phyloP scores from a whole-genome alignment of 306 rosid species.

The Herpetospermum pedunculosum region DNA sequence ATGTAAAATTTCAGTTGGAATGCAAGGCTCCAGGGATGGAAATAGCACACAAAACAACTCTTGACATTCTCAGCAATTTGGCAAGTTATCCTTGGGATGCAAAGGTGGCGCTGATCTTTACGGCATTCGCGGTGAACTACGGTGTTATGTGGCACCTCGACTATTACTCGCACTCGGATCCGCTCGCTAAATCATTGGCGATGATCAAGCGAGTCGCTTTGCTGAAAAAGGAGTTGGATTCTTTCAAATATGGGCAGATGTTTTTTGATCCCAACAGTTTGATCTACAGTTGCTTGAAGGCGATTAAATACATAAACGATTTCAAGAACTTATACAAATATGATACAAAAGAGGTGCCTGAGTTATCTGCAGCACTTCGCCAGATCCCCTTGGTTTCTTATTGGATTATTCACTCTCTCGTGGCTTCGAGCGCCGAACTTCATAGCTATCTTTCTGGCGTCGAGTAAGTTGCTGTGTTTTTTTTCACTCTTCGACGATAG shows the following conservation, averaged over 20 bases:
- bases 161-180: not conserved
- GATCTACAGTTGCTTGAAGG: not conserved
- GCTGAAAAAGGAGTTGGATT: not conserved
- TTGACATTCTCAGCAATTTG: not conserved
- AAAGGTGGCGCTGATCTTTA: not conserved
- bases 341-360: constrained; percentile 1
- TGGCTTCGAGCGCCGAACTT: constrained; percentile 1
- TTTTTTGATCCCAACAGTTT: not conserved
- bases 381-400: constrained; percentile 3
- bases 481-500: not conserved
- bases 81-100: not conserved
- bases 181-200: constrained; percentile 6
- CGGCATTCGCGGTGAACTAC: not conserved
- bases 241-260: not conserved
- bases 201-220: not conserved
- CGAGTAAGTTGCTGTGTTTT: not conserved
- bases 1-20: not conserved
- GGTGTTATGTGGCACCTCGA: constrained; percentile 7
- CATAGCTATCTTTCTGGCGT: not conserved
- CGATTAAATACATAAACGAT: not conserved
- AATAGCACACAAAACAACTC: not conserved
- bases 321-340: not conserved
- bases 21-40: constrained; percentile 6
- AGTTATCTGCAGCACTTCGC: not conserved
- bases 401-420: not conserved